These are phyloP conservation scores for Tribonema minus DNA, from an alignment of 108 stramenopile genomes.

Conservation along the genomic window DNA sequence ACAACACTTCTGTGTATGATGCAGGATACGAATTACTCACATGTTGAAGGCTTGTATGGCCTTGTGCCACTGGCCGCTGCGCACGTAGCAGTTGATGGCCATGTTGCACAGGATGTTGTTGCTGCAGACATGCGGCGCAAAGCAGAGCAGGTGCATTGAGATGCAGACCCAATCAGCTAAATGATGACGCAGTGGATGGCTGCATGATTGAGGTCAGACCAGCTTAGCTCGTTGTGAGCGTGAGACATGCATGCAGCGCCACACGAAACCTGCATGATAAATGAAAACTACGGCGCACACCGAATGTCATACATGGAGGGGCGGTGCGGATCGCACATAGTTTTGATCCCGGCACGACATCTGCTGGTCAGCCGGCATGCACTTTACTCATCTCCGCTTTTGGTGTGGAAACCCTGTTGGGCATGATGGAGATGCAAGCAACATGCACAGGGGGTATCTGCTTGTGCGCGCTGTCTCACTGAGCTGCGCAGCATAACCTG, in stretches of 20 bases:
- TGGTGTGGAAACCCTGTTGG: no score
- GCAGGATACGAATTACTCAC: no score
- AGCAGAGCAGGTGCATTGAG: not conserved
- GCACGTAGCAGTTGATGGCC: slow-evolving; percentile 9
- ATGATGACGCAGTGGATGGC: not conserved
- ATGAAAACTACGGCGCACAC: not conserved
- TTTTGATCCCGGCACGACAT: no score
- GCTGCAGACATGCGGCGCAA: not conserved
- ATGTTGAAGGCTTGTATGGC: no score
- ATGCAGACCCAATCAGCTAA: not conserved
- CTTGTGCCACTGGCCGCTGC: no score
- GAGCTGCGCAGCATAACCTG: not conserved
- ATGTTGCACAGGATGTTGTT: slow-evolving; percentile 24
- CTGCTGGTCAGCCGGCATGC: no score
- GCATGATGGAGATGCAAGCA: no score
- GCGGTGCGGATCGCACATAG: no score
- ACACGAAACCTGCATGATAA: not conserved
- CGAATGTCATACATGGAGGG: no score
- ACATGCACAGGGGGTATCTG: not conserved
- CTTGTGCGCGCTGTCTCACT: not conserved
- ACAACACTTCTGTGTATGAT: no score
- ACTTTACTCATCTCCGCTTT: no score
- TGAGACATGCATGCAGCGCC: not conserved
- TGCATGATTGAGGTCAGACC: not conserved
- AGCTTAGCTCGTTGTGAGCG: not conserved